phyloP scores from a whole-genome alignment of 257 asterid species.

The Datura wrightii region DNA sequence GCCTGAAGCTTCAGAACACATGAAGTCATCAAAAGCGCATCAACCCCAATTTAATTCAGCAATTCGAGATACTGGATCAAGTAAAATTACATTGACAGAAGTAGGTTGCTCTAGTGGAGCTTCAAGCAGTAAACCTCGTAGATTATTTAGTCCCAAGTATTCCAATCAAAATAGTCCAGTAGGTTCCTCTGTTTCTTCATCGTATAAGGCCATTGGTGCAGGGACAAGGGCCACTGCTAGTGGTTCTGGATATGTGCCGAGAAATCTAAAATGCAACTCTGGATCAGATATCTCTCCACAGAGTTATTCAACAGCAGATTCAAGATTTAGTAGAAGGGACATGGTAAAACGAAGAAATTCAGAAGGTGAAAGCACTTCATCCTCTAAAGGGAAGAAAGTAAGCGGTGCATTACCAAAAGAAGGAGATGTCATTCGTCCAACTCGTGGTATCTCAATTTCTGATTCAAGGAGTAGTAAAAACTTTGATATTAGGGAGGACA shows the following conservation, averaged over 20 bases:
- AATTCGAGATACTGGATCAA: constrained; percentile 36
- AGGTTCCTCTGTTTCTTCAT: constrained; percentile 31
- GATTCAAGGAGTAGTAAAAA: constrained; percentile 46
- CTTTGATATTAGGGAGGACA: constrained; percentile 44
- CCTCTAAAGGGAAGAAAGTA: constrained; percentile 49
- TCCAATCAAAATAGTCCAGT: constrained; percentile 24
- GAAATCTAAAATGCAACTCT: constrained; percentile 55
- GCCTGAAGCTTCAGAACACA: constrained; percentile 35
- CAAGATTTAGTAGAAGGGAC: constrained; percentile 41
- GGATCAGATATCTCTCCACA: constrained; percentile 50
- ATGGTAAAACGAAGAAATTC: constrained; percentile 50
- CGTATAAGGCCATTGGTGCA: constrained; percentile 38
- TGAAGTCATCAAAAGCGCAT: constrained; percentile 32
- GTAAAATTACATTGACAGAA: constrained; percentile 39
- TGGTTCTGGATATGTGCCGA: constrained; percentile 46
- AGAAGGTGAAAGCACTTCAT: constrained; percentile 61
- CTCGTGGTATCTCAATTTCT: constrained; percentile 53
- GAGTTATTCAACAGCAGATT: constrained; percentile 36
- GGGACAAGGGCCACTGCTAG: constrained; percentile 40
- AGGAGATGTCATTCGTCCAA: constrained; percentile 39
- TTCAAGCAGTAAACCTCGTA: constrained; percentile 36
- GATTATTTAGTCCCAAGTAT: constrained; percentile 23
- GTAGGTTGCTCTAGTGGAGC: constrained; percentile 49
- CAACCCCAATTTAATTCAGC: constrained; percentile 17
- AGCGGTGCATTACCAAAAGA: constrained; percentile 31